Evolutionary conservation across 306 rosid genomes (phyloP), one percentile per base, ranked within the genome.

Genomic region (Styphnolobium japonicum): DNA sequence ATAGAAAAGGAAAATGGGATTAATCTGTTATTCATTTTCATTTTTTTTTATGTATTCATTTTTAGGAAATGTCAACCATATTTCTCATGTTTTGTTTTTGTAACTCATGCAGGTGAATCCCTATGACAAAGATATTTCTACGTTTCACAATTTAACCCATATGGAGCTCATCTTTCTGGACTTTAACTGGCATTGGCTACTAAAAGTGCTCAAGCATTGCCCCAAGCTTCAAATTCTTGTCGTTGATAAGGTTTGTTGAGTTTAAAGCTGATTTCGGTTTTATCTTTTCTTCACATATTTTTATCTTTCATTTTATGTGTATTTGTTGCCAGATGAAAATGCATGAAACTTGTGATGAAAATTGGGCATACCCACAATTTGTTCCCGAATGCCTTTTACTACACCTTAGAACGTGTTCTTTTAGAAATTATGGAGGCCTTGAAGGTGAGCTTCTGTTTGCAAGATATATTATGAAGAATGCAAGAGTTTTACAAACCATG

Each of bases 361-460:
- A 1, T 15, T 46, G 18, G 18, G 19, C 4, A 0, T 5, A 4
- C 10, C 51, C 66, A 19, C 5, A 10, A 15, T 1, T 0, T 22
- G 67, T 73, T 58, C 79, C 57, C 15, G 52, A 4, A 57, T 74
- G 79, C 8, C 11, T 74, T 14, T 71, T 46, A 18, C 16, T 10
- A 11, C 5, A 10, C 18, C 40, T 71, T 5, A 71, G 0, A 19
- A 5, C 21, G 0, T 39, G 14, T 6, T 0, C 2, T 21, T 3
- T 29, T 2, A 21, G 31, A 29, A 9, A 18, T 1, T 71, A 5
- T n/a, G 5, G 0, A 33, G 48, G 76, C 0, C 0, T 0, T 1
- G 5, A 71, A 2, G 0, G 0, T 33, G 67, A 73, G 3, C 5
- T 55, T 8, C 29, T n/a, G n/a, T 55, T 55, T 55, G 61, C 61